These are phyloP conservation scores for Leccinum solheimii DNA, from an alignment of 1,284 basidiomycete genomes.

Conservation along the genomic window DNA sequence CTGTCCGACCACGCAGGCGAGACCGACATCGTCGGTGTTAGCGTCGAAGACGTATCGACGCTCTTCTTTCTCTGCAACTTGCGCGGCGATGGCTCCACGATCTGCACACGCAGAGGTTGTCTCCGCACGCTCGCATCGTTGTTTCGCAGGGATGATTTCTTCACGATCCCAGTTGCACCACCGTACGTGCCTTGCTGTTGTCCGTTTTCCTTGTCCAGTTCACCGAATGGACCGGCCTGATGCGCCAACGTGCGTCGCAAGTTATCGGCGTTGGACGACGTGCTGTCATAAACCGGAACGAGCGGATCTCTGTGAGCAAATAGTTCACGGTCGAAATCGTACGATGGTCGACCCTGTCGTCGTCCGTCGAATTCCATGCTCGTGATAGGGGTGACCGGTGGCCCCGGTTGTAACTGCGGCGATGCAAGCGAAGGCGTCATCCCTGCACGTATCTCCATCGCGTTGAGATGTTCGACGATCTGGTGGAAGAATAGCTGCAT, in stretches of 20 bases:
- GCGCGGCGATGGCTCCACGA: constrained; percentile 46
- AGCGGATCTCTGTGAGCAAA: constrained; percentile 15
- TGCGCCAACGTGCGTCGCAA: neutral
- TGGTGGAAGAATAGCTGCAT: constrained; percentile 81
- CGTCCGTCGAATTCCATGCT: constrained; percentile 21
- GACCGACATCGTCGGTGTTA: constrained; percentile 21
- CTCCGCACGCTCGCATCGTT: constrained; percentile 22
- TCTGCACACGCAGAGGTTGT: constrained; percentile 45
- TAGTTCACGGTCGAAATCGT: constrained; percentile 7
- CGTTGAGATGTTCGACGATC: constrained; percentile 77
- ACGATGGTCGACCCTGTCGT: constrained; percentile 10
- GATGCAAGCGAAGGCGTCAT: constrained; percentile 21
- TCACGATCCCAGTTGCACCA: constrained; percentile 26
- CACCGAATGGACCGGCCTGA: constrained; percentile 23
- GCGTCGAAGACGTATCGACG: constrained; percentile 15
- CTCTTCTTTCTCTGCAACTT: constrained; percentile 48
- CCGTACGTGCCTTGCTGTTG: constrained; percentile 12
- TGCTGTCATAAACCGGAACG: constrained; percentile 1
- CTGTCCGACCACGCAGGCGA: constrained; percentile 49
- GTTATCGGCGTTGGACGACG: constrained; percentile 4
- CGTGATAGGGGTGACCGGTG: constrained; percentile 22
- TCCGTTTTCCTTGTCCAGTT: constrained; percentile 40
- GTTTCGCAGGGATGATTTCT: constrained; percentile 49
- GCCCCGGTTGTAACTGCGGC: constrained; percentile 20
- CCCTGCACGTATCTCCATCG: constrained; percentile 54